A percentile compares a stretch with the other conserved stretches of the same genome.
Conservation (phyloP, 345 rosid species). For the Eucalyptus erythrocorys region DNA sequence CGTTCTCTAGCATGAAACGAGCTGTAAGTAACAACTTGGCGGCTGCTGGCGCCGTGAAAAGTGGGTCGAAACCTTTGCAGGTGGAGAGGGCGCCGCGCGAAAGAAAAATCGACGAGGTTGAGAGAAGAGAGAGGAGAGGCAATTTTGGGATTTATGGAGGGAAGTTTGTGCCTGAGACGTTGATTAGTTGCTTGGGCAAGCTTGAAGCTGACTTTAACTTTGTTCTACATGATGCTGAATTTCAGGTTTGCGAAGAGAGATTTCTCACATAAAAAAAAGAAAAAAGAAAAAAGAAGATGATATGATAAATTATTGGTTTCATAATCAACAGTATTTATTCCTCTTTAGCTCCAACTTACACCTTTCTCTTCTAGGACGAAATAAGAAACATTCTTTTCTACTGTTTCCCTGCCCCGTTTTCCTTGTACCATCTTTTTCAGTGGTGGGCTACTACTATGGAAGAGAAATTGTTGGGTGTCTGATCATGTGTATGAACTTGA, state of each 20-base stretch:
- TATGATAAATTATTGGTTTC: background rate
- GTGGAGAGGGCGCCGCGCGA: background rate
- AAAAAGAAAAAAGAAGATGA: no score
- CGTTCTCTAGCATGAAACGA: background rate
- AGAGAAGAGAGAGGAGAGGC: slow-evolving; percentile 4
- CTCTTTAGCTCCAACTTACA: background rate
- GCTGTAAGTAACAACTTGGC: background rate
- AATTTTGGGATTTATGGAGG: slow-evolving; percentile 76
- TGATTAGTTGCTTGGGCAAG: slow-evolving; percentile 27
- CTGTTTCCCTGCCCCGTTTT: background rate
- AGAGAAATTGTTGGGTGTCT: background rate
- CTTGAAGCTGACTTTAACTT: slow-evolving; percentile 52
- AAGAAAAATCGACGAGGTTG: background rate
- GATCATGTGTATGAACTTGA: background rate
- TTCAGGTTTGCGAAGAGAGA: slow-evolving; percentile 40
- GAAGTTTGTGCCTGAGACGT: slow-evolving; percentile 65
- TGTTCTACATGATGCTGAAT: slow-evolving; percentile 27
- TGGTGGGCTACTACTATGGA: background rate
- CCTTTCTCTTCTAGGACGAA: background rate
- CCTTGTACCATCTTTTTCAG: background rate
- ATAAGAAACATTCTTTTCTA: background rate
- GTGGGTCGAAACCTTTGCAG: background rate
- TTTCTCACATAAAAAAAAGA: background rate
- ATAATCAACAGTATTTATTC: no score
- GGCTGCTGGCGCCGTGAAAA: background rate